phyloP scores from a whole-genome alignment of 148 eudicot species.

The Rhododendron mucronatum region DNA sequence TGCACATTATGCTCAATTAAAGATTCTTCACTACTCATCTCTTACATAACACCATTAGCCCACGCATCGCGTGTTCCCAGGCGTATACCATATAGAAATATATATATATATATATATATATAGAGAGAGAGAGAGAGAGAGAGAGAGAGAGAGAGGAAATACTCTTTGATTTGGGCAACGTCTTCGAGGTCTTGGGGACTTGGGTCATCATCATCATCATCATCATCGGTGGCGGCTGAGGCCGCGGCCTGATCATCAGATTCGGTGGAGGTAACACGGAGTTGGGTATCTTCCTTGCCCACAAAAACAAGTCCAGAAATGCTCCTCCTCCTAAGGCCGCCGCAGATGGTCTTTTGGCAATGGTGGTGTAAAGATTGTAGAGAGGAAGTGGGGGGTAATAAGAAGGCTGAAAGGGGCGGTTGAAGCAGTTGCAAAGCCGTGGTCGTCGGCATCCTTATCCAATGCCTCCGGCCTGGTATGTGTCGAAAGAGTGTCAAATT shows the following conservation, averaged over 20 bases:
- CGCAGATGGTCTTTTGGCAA: background rate
- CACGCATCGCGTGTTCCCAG: background rate
- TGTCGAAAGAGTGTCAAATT: background rate
- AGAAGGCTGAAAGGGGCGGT: slow-evolving; percentile 19
- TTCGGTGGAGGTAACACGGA: slow-evolving; percentile 11
- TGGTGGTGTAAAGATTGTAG: slow-evolving; percentile 3
- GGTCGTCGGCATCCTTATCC: background rate
- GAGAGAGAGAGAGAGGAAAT: slow-evolving; percentile 1
- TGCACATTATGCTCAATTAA: background rate
- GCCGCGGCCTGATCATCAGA: background rate
- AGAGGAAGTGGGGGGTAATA: background rate
- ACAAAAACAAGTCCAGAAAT: slow-evolving; percentile 11
- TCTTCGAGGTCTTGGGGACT: slow-evolving; percentile 67
- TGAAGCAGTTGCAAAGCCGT: slow-evolving; percentile 29
- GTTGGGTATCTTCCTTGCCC: slow-evolving; percentile 29
- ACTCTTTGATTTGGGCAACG: slow-evolving; percentile 65
- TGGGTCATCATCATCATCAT: slow-evolving; percentile 23
- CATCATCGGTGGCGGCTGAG: slow-evolving; percentile 18
- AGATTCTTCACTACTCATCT: background rate
- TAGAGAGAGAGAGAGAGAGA: too few species aligned
- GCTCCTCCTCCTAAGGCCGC: slow-evolving; percentile 12
- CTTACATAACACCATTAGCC: background rate
- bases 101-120: too few species aligned
- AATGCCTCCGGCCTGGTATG: background rate
- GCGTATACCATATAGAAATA: too few species aligned